Conservation (phyloP, 495 filamentous ascomycete species). For the Staphylotrichum longicolle region DNA sequence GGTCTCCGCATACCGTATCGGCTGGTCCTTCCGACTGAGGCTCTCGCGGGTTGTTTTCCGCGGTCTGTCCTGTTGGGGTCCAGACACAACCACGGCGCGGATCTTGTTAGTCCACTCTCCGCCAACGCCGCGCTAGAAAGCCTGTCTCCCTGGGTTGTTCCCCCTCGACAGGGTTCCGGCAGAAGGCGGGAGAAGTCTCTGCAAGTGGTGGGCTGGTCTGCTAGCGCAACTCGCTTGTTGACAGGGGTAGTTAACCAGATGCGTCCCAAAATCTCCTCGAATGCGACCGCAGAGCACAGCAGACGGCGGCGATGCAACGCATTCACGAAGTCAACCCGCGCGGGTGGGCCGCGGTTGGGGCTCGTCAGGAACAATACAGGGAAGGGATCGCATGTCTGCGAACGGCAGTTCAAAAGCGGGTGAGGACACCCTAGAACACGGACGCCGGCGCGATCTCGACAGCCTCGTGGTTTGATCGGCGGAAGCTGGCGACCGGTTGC, state of each 20-base stretch:
- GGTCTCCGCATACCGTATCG: neutral
- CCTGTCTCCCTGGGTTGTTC: neutral
- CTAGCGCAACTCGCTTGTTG: constrained; percentile 22
- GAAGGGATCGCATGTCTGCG: neutral
- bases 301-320: constrained; percentile 1
- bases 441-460: neutral
- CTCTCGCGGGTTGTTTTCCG: neutral
- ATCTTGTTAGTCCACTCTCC: constrained; percentile 15
- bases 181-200: constrained; percentile 32
- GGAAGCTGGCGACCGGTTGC: constrained; percentile 6
- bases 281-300: neutral
- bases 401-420: too few species aligned
- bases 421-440: too few species aligned
- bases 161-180: constrained; percentile 21
- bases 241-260: constrained; percentile 1
- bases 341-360: neutral
- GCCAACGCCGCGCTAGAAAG: neutral
- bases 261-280: neutral
- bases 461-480: constrained; percentile 18
- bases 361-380: neutral
- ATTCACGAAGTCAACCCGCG: neutral
- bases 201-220: constrained; percentile 18
- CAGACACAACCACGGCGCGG: neutral
- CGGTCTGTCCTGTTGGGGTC: neutral
- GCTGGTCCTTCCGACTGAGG: constrained; percentile 9